Conservation (phyloP, 2,329 filamentous ascomycete genomes). For the Didymella segeticola region DNA sequence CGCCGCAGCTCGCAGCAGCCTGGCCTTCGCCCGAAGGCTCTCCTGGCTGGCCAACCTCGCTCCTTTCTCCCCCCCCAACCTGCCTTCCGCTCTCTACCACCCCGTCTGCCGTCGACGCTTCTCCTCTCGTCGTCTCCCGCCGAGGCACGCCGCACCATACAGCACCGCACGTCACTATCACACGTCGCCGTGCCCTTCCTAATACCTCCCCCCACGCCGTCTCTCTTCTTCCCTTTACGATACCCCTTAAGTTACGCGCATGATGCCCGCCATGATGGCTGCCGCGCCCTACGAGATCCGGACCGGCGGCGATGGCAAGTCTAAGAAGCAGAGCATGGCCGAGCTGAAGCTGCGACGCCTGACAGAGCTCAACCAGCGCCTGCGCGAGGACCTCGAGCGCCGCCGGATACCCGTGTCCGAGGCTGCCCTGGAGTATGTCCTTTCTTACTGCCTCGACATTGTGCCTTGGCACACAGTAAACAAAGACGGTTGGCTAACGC, state of each 20-base stretch:
- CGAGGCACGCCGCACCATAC: constrained; percentile 43
- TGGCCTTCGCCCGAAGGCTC: constrained; percentile 35
- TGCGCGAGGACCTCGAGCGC: constrained; percentile 94
- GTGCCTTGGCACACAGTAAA: background rate
- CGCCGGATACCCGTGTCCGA: constrained; percentile 96
- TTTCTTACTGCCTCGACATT: background rate
- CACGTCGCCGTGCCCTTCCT: constrained; percentile 36
- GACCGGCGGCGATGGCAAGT: constrained; percentile 71
- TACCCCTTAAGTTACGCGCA: constrained; percentile 26
- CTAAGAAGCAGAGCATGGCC: constrained; percentile 99
- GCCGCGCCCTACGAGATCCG: constrained; percentile 69
- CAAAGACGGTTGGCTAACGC: constrained; percentile 29
- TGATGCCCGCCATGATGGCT: constrained; percentile 58
- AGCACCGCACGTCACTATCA: constrained; percentile 19
- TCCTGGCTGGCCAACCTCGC: constrained; percentile 42
- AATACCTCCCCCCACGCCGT: constrained; percentile 25
- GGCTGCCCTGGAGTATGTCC: constrained; percentile 68
- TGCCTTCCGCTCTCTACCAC: constrained; percentile 30
- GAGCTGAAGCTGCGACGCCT: constrained; percentile 95
- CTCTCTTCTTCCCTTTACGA: constrained; percentile 23
- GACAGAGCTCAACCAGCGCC: constrained; percentile 93
- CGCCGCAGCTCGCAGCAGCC: constrained; percentile 40
- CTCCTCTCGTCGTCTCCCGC: constrained; percentile 28
- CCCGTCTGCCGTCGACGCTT: too few relatives aligned
- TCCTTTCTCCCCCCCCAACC: too few relatives aligned